These are phyloP conservation scores for Ganoderma lucidum DNA, from an alignment of 1,284 basidiomycete genomes.

Conservation along the genomic window DNA sequence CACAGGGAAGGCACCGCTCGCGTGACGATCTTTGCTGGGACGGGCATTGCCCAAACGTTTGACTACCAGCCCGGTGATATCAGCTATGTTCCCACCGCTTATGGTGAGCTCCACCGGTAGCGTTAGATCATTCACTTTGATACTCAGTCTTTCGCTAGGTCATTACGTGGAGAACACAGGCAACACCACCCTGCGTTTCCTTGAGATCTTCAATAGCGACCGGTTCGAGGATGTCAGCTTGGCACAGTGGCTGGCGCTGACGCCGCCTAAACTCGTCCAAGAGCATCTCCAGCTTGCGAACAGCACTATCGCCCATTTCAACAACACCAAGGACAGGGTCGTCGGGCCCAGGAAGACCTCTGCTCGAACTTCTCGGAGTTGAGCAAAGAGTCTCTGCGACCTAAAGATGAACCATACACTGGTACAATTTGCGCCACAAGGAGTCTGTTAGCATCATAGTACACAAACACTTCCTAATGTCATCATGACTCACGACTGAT, in stretches of 20 bases:
- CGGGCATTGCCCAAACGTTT: constrained; percentile 69
- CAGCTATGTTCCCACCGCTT: constrained; percentile 63
- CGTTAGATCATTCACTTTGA: background rate
- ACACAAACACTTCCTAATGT: background rate
- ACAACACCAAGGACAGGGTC: constrained; percentile 60
- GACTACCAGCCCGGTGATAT: constrained; percentile 74
- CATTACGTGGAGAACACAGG: constrained; percentile 78
- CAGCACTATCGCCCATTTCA: constrained; percentile 55
- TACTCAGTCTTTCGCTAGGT: constrained; percentile 41
- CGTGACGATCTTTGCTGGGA: constrained; percentile 68
- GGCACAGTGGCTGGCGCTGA: constrained; percentile 71
- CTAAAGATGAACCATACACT: background rate
- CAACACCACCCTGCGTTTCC: constrained; percentile 65
- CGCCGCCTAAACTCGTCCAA: constrained; percentile 65
- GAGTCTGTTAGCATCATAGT: background rate
- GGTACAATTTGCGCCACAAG: background rate
- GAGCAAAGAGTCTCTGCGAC: background rate
- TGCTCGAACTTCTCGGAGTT: background rate
- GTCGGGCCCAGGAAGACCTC: constrained; percentile 38
- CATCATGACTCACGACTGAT: background rate
- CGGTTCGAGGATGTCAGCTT: constrained; percentile 68
- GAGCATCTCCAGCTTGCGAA: constrained; percentile 61
- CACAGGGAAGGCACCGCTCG: constrained; percentile 61
- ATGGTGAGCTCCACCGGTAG: constrained; percentile 44
- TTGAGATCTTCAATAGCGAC: constrained; percentile 72